Evolutionary conservation across 805 yeast species (phyloP).

Genomic region (Grigorovia humatica): DNA sequence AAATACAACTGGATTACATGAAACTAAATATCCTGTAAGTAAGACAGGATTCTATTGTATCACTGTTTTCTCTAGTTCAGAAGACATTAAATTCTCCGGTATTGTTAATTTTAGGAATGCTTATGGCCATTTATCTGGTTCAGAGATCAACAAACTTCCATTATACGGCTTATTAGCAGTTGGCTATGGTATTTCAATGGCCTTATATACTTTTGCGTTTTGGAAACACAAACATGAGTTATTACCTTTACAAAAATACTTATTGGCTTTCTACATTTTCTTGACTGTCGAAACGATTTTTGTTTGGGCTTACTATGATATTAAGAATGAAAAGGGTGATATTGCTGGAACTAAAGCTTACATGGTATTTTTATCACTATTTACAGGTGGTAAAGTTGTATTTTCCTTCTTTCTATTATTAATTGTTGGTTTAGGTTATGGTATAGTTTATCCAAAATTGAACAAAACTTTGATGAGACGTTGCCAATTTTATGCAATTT

Average conservation of each 20-base stretch:
- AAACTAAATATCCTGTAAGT: conserved; percentile 51
- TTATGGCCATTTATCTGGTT: conserved; percentile 79
- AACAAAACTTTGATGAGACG: conserved; percentile 65
- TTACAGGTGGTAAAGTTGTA: conserved; percentile 74
- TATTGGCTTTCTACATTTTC: conserved; percentile 75
- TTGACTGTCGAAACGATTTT: conserved; percentile 76
- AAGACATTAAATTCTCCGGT: conserved; percentile 43
- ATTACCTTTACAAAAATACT: conserved; percentile 80
- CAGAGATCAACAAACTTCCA: conserved; percentile 85
- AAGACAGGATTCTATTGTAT: conserved; percentile 91
- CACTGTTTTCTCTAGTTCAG: conserved; percentile 46
- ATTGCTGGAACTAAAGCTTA: conserved; percentile 56
- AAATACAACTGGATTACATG: conserved; percentile 47
- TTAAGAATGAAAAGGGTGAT: conserved; percentile 54
- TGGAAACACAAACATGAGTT: conserved; percentile 79
- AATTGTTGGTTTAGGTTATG: conserved; percentile 85
- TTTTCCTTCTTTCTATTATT: conserved; percentile 80
- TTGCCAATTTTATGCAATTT: conserved; percentile 48
- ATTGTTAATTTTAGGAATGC: conserved; percentile 82
- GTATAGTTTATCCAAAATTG: conserved; percentile 81
- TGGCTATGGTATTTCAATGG: conserved; percentile 69
- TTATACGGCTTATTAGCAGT: conserved; percentile 80
- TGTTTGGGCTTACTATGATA: conserved; percentile 86
- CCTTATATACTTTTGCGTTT: conserved; percentile 77
- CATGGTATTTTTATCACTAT: conserved; percentile 63